Conservation (phyloP, 768 basidiomycete genomes). For the Hygrophoropsis aurantiaca region DNA sequence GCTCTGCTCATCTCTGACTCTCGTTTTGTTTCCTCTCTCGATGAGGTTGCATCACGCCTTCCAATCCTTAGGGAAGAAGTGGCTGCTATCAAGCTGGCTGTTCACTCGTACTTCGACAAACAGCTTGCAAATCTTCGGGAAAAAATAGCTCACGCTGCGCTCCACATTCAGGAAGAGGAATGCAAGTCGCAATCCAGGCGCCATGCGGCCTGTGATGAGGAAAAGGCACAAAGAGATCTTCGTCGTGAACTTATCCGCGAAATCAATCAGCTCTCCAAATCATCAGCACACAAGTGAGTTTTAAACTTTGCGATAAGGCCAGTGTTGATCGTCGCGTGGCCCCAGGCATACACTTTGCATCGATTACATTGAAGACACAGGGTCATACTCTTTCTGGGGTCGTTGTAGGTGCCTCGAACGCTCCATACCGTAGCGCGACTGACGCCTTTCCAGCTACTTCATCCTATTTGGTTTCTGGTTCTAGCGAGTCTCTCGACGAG, state of each 20-base stretch:
- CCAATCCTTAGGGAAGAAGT: slow-evolving; percentile 5
- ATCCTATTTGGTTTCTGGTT: slow-evolving; percentile 16
- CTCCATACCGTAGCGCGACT: background rate
- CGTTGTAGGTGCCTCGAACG: background rate
- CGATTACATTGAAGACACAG: slow-evolving; percentile 4
- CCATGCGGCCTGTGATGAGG: background rate
- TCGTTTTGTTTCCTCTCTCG: slow-evolving; percentile 13
- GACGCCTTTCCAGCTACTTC: slow-evolving; percentile 10
- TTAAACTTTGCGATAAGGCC: background rate
- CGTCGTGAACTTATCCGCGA: slow-evolving; percentile 17
- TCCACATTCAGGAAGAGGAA: slow-evolving; percentile 8
- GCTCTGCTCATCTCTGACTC: slow-evolving; percentile 9
- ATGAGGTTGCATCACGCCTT: background rate
- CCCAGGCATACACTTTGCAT: slow-evolving; percentile 17
- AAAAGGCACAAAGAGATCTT: slow-evolving; percentile 7
- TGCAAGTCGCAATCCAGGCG: slow-evolving; percentile 1
- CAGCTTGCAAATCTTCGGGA: background rate
- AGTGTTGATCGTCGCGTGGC: background rate
- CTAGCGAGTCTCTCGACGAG: slow-evolving; percentile 15
- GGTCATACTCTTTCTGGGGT: too few species aligned
- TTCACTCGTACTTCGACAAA: slow-evolving; percentile 15
- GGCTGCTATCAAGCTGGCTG: slow-evolving; percentile 11
- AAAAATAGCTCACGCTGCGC: slow-evolving; percentile 5
- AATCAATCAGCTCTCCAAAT: slow-evolving; percentile 15
- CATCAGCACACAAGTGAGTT: slow-evolving; percentile 7